phyloP scores from a whole-genome alignment of 208 protist genomes.

The Leishmania aethiopica region DNA sequence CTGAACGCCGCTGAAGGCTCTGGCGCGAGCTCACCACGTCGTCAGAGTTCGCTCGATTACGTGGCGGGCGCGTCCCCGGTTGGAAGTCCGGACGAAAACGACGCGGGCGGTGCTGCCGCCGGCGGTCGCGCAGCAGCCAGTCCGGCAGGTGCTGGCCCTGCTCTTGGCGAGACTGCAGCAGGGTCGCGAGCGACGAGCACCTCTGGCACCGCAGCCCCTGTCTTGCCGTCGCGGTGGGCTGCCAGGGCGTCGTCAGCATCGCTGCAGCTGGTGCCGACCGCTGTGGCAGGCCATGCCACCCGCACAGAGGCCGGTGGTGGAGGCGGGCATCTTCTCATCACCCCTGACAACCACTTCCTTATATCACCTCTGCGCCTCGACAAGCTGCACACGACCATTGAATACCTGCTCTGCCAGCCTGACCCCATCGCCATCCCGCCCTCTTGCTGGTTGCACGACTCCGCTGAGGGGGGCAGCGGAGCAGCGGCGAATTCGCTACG shows the following conservation, averaged over 20 bases:
- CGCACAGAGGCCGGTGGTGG: constrained; percentile 18
- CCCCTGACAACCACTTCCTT: constrained; percentile 26
- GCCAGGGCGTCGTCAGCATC: not conserved
- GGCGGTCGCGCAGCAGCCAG: not conserved
- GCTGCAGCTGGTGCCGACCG: not conserved
- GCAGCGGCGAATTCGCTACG: not conserved
- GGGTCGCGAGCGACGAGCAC: not conserved
- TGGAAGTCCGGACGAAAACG: not conserved
- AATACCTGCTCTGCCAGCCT: constrained; percentile 47
- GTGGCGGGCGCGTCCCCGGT: not conserved
- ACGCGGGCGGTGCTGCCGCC: no score
- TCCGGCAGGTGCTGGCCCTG: not conserved
- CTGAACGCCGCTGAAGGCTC: not conserved
- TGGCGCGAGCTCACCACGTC: constrained; percentile 1
- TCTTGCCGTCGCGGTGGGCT: not conserved
- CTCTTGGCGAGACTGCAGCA: not conserved
- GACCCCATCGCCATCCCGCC: constrained; percentile 46
- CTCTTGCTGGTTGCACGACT: constrained; percentile 31
- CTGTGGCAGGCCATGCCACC: not conserved
- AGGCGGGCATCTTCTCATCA: constrained; percentile 21
- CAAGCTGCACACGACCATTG: constrained; percentile 49
- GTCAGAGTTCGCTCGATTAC: constrained; percentile 19
- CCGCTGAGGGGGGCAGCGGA: constrained; percentile 14
- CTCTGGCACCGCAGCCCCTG: not conserved
- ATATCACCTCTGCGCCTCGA: constrained; percentile 54